Evolutionary conservation across 2,329 filamentous ascomycete species (phyloP).

Genomic region (Leptosphaerulina australis): DNA sequence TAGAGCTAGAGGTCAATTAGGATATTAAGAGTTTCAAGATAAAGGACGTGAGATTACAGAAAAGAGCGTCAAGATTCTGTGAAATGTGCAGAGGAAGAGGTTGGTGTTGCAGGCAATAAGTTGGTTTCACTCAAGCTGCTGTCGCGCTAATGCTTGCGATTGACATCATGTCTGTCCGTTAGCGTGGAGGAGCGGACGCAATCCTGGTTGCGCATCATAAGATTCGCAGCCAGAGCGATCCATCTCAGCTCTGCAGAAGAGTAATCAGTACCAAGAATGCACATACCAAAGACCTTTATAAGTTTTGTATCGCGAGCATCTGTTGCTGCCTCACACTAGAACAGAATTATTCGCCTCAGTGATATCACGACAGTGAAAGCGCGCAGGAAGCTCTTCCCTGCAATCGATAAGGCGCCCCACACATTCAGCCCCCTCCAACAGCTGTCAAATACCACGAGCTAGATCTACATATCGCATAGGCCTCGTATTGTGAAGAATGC

Average conservation of each 20-base stretch:
- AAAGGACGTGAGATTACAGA: not conserved
- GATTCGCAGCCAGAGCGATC: constrained; percentile 16
- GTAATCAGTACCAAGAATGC: not conserved
- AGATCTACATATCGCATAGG: not conserved
- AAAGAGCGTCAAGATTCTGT: constrained; percentile 8
- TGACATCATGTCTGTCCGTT: constrained; percentile 11
- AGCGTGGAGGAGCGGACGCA: constrained; percentile 10
- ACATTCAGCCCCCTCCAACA: constrained; percentile 15
- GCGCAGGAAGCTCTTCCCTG: constrained; percentile 18
- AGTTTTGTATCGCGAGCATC: not conserved
- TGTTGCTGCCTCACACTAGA: not conserved
- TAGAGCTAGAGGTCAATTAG: constrained; percentile 21
- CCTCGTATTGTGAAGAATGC: not conserved
- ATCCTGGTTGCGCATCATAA: constrained; percentile 18
- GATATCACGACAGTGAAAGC: not conserved
- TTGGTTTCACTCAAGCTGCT: constrained; percentile 18
- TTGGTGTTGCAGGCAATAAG: constrained; percentile 15
- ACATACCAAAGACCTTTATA: not conserved
- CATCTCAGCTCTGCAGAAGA: not conserved
- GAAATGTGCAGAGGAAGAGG: constrained; percentile 8
- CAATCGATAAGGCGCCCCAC: constrained; percentile 19
- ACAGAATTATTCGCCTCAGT: not conserved
- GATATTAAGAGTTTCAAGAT: not conserved
- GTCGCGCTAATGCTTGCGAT: constrained; percentile 6
- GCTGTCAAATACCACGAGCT: constrained; percentile 7